Evolutionary conservation across 768 basidiomycete genomes (phyloP).

Genomic region (Rhodotorula graminis): DNA sequence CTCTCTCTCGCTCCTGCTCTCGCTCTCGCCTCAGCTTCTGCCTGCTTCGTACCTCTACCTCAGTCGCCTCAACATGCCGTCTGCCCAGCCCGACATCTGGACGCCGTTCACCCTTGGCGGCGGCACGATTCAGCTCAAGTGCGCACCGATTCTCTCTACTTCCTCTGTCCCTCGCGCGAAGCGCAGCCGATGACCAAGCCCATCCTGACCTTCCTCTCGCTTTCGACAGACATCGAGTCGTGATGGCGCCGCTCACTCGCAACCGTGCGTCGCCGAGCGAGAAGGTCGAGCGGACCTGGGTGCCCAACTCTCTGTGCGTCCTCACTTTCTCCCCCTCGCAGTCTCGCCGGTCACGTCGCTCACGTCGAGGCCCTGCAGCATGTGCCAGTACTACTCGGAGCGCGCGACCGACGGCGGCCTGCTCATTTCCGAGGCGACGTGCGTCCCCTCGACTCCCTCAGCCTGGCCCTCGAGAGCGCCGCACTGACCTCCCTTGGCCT

Average conservation of each 20-base stretch:
- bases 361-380: background rate
- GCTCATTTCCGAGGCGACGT: conserved; percentile 55
- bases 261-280: conserved; percentile 12
- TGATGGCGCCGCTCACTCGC: conserved; percentile 41
- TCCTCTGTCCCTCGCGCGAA: background rate
- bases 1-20: no score
- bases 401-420: conserved; percentile 52
- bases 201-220: no score
- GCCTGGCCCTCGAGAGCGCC: background rate
- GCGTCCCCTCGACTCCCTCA: conserved; percentile 10
- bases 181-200: no score
- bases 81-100: conserved; percentile 1
- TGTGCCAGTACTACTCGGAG: conserved; percentile 41
- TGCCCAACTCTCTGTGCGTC: conserved; percentile 29
- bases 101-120: conserved; percentile 11
- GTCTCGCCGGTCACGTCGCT: conserved; percentile 8
- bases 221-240: conserved; percentile 34
- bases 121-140: conserved; percentile 7
- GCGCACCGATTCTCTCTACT: background rate
- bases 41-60: no score
- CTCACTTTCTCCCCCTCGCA: conserved; percentile 12
- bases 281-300: conserved; percentile 14
- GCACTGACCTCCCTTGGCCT: conserved; percentile 1
- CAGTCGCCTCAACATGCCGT: conserved; percentile 1
- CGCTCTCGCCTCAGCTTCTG: no score